Evolutionary conservation across 441 rosid genomes (phyloP).

Genomic region (Metrosideros polymorpha): DNA sequence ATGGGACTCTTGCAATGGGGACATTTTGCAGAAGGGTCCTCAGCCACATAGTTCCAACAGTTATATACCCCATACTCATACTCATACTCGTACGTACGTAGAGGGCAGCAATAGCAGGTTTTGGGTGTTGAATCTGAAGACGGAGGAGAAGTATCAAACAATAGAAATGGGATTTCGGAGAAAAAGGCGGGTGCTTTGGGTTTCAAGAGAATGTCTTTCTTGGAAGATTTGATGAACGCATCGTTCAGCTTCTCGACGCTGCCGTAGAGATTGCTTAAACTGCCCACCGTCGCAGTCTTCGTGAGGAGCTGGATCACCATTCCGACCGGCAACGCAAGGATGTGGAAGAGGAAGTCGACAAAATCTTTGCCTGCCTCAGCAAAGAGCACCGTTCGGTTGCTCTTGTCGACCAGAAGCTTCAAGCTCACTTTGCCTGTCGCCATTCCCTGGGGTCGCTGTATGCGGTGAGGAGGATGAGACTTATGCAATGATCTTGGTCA

Average conservation of each 20-base stretch:
- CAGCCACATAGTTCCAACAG: neutral
- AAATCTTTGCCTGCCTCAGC: neutral
- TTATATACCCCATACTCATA: no score
- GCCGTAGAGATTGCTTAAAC: neutral
- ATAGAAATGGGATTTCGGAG: neutral
- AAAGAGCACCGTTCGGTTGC: neutral
- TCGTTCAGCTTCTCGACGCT: neutral
- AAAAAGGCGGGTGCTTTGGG: neutral
- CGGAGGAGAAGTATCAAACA: neutral
- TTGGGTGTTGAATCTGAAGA: neutral
- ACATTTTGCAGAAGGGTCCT: neutral
- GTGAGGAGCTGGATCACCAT: neutral
- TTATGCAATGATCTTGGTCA: neutral
- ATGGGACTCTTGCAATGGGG: neutral
- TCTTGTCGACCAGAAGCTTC: neutral
- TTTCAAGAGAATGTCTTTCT: neutral
- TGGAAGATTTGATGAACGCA: neutral
- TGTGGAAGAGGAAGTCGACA: slow-evolving; percentile 1
- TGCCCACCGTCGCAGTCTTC: neutral
- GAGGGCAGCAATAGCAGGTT: neutral
- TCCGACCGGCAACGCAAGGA: neutral
- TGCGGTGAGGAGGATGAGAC: neutral
- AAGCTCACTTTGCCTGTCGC: neutral
- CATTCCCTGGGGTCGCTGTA: neutral
- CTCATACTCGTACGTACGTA: no score